phyloP scores from a whole-genome alignment of 208 protist genomes.

The Crithidia fasciculata region DNA sequence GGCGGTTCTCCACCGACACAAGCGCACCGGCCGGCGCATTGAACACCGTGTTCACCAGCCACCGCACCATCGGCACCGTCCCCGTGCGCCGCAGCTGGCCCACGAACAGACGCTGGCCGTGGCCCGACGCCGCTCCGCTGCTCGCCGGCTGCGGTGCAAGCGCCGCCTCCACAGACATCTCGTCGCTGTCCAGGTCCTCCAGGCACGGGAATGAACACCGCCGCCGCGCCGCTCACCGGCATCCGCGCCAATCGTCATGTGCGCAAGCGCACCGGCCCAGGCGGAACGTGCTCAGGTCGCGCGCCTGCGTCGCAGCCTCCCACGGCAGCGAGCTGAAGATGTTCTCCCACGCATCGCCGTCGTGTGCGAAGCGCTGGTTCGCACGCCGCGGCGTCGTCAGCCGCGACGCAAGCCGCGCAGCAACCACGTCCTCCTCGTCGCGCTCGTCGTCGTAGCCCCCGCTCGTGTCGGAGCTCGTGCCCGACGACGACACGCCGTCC shows the following conservation, averaged over 20 bases:
- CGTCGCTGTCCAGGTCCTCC: conserved; percentile 62
- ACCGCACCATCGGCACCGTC: conserved; percentile 76
- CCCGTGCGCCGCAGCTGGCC: conserved; percentile 75
- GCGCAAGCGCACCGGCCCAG: no score
- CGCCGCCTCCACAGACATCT: conserved; percentile 39
- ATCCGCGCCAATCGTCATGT: no score
- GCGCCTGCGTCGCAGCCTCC: conserved; percentile 37
- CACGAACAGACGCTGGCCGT: conserved; percentile 58
- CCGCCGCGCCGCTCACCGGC: no score
- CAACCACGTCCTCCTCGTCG: conserved; percentile 41
- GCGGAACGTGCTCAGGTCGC: no score
- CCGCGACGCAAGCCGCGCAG: conserved; percentile 9
- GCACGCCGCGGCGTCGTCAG: conserved; percentile 7
- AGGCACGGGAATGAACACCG: no score
- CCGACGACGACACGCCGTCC: conserved; percentile 50
- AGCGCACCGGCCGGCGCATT: no score
- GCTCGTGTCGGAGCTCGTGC: conserved; percentile 36
- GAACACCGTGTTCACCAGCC: conserved; percentile 63
- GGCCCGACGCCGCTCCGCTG: not conserved
- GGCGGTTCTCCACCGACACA: no score
- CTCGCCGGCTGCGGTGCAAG: conserved; percentile 26
- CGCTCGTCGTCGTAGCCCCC: conserved; percentile 35
- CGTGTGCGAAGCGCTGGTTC: conserved; percentile 12
- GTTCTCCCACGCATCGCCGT: conserved; percentile 41
- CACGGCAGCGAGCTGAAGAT: conserved; percentile 64